Conservation (phyloP, 2,329 filamentous ascomycete species). For the Beauveria scarabaeidicola region DNA sequence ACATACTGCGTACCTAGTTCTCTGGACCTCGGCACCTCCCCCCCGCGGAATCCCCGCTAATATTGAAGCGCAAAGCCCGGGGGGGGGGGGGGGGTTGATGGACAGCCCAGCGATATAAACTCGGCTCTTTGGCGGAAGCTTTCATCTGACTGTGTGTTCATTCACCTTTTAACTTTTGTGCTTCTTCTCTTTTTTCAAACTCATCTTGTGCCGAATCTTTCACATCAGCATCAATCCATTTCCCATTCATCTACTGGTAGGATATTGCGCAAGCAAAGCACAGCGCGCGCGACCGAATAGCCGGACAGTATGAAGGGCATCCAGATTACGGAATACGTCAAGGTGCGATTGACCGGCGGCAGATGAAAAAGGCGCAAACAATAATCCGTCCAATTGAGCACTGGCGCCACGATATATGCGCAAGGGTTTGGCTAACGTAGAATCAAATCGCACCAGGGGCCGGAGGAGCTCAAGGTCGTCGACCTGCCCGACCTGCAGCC, state of each 20-base stretch:
- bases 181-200: not conserved
- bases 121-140: not conserved
- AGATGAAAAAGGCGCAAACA: no score
- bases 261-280: not conserved
- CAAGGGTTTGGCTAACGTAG: not conserved
- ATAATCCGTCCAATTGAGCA: not conserved
- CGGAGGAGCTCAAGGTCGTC: slow-evolving; percentile 67
- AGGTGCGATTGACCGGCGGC: slow-evolving; percentile 37
- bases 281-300: not conserved
- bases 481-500: slow-evolving; percentile 68
- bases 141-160: not conserved
- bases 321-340: slow-evolving; percentile 65
- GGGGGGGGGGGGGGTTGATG: not conserved
- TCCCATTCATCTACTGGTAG: not conserved
- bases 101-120: not conserved
- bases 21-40: slow-evolving; percentile 2
- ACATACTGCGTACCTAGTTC: no score
- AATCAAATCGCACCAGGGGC: slow-evolving; percentile 44
- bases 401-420: not conserved
- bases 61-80: not conserved
- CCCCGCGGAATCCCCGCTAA: not conserved
- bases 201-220: not conserved
- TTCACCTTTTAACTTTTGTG: not conserved
- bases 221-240: not conserved
- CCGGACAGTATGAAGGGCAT: slow-evolving; percentile 60